Conservation (phyloP, 305 asterid genomes). For the Fraxinus velutina region DNA sequence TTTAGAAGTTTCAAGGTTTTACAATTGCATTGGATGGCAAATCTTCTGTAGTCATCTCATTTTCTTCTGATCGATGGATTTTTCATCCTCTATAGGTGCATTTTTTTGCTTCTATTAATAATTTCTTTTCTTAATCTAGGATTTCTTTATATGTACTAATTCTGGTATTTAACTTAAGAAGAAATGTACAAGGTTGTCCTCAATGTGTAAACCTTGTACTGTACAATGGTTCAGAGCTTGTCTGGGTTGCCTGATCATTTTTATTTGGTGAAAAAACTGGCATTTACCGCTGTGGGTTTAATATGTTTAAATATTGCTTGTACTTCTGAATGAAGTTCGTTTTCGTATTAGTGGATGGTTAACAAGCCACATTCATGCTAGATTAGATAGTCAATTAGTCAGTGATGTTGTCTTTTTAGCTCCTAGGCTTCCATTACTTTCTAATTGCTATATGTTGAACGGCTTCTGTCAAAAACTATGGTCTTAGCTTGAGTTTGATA, state of each 20-base stretch:
- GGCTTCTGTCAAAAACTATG: background rate
- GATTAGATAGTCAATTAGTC: conserved; percentile 1
- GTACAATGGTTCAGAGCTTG: background rate
- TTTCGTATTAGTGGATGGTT: background rate
- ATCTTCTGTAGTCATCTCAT: background rate
- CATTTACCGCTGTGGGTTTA: background rate
- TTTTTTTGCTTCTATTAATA: background rate
- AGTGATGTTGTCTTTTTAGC: background rate
- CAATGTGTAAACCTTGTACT: background rate
- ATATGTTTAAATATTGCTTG: background rate
- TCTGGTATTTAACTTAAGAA: background rate
- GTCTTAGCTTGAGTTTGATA: conserved; percentile 20
- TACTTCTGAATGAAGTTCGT: background rate
- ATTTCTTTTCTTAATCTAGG: background rate
- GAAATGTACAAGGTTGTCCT: background rate
- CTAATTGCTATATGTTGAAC: background rate
- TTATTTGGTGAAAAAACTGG: background rate
- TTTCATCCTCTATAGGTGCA: background rate
- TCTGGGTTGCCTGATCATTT: background rate
- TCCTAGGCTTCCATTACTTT: background rate
- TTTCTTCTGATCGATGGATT: background rate
- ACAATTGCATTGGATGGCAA: background rate
- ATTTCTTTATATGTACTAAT: background rate
- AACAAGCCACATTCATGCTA: background rate
- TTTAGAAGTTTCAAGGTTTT: background rate